Conservation (phyloP, 345 rosid genomes). For the Euphorbia lathyris region DNA sequence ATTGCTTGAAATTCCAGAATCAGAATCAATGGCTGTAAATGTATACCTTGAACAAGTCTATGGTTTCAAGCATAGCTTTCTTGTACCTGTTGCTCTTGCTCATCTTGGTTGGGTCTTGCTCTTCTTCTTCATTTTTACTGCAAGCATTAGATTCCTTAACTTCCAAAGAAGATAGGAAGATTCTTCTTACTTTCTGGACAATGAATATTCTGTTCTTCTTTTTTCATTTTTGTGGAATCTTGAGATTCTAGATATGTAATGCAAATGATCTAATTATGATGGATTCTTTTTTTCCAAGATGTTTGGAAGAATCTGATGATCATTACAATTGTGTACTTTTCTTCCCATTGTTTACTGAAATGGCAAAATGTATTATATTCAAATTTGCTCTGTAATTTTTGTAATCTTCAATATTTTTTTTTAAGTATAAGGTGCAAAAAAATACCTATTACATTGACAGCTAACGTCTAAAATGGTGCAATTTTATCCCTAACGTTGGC, state of each 20-base stretch:
- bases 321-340: too few species aligned
- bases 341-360: too few species aligned
- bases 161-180: conserved; percentile 34
- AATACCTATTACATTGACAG: too few species aligned
- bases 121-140: conserved; percentile 39
- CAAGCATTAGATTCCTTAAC: conserved; percentile 43
- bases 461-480: too few species aligned
- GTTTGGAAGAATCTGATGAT: too few species aligned
- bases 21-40: not conserved
- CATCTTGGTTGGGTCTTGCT: conserved; percentile 39
- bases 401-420: too few species aligned
- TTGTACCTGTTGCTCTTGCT: conserved; percentile 28
- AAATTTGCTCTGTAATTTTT: too few species aligned
- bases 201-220: not conserved
- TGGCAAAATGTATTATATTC: too few species aligned
- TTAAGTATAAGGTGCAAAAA: too few species aligned
- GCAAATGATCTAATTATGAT: too few species aligned
- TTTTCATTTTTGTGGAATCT: not conserved
- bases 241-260: not conserved
- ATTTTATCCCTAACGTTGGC: too few species aligned
- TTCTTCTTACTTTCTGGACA: not conserved
- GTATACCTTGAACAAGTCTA: conserved; percentile 23
- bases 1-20: not conserved
- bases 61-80: conserved; percentile 36
- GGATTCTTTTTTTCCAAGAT: too few species aligned